Percentiles rank a stretch among this genome's conserved stretches.
These are phyloP conservation scores for Macrophomina pseudophaseolina DNA, from an alignment of 2,329 filamentous ascomycete species.

Conservation along the genomic window DNA sequence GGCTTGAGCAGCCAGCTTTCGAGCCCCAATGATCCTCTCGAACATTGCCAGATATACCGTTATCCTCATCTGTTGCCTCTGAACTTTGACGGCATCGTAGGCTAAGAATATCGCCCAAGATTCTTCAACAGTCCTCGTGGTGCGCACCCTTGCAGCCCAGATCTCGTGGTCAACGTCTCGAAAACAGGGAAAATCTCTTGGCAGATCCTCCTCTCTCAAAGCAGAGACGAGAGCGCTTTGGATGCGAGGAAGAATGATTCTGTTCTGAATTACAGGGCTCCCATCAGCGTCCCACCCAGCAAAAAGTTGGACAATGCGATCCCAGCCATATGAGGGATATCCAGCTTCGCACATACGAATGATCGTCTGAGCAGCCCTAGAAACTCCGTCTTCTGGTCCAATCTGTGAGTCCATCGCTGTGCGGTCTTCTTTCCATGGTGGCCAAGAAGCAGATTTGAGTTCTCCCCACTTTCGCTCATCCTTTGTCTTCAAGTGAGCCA, in stretches of 20 bases:
- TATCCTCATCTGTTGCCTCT: constrained; percentile 34
- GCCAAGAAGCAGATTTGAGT: constrained; percentile 66
- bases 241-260: constrained; percentile 47
- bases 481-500: constrained; percentile 61
- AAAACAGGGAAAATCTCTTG: background rate
- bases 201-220: background rate
- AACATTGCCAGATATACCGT: constrained; percentile 62
- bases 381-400: constrained; percentile 60
- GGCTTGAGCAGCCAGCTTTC: background rate
- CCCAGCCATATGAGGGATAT: constrained; percentile 58
- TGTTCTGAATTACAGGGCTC: constrained; percentile 67
- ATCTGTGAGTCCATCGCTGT: constrained; percentile 65
- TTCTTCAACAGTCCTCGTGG: constrained; percentile 66
- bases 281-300: constrained; percentile 68
- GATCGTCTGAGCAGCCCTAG: constrained; percentile 61
- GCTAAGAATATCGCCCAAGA: constrained; percentile 69
- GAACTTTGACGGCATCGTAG: constrained; percentile 53
- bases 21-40: constrained; percentile 51
- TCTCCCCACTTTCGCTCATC: constrained; percentile 63
- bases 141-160: constrained; percentile 64
- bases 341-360: constrained; percentile 64
- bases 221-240: constrained; percentile 32
- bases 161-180: constrained; percentile 25
- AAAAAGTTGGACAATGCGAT: constrained; percentile 58
- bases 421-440: constrained; percentile 68